phyloP scores from a whole-genome alignment of 768 basidiomycete genomes.

The Pisolithus albus region DNA sequence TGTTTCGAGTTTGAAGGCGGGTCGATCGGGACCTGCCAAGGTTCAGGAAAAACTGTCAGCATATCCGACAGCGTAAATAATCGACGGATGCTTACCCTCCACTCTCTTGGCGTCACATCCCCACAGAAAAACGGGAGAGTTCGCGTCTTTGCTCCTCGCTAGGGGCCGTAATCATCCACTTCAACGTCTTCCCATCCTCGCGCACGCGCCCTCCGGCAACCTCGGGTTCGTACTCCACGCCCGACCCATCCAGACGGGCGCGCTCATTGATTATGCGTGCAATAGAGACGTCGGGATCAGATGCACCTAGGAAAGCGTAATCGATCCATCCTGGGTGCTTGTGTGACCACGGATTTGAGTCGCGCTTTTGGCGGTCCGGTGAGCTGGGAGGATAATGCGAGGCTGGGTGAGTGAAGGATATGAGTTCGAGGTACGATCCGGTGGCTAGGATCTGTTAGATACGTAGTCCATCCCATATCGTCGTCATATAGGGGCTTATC shows the following conservation, averaged over 20 bases:
- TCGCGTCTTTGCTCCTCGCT: constrained; percentile 7
- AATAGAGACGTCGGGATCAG: constrained; percentile 30
- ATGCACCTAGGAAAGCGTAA: constrained; percentile 54
- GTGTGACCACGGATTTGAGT: constrained; percentile 45
- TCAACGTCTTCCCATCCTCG: constrained; percentile 46
- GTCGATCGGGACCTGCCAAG: constrained; percentile 42
- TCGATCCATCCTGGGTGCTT: constrained; percentile 62
- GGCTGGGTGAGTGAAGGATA: constrained; percentile 54
- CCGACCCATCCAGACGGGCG: constrained; percentile 32
- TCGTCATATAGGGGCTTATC: too few relatives aligned
- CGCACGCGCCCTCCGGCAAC: constrained; percentile 48
- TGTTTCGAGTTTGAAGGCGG: constrained; percentile 44
- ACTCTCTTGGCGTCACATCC: constrained; percentile 55
- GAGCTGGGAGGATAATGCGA: constrained; percentile 48
- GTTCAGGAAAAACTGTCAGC: background rate
- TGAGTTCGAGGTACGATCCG: constrained; percentile 60
- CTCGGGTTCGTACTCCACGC: constrained; percentile 39
- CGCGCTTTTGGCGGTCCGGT: constrained; percentile 38
- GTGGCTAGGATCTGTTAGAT: constrained; percentile 43
- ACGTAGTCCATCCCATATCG: background rate
- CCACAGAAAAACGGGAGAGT: constrained; percentile 67
- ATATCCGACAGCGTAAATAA: too few relatives aligned
- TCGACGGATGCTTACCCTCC: constrained; percentile 39
- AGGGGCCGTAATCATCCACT: constrained; percentile 53
- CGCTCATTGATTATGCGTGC: constrained; percentile 51